Evolutionary conservation across 331 rosid genomes (phyloP).

Genomic region (Quercus phellos): DNA sequence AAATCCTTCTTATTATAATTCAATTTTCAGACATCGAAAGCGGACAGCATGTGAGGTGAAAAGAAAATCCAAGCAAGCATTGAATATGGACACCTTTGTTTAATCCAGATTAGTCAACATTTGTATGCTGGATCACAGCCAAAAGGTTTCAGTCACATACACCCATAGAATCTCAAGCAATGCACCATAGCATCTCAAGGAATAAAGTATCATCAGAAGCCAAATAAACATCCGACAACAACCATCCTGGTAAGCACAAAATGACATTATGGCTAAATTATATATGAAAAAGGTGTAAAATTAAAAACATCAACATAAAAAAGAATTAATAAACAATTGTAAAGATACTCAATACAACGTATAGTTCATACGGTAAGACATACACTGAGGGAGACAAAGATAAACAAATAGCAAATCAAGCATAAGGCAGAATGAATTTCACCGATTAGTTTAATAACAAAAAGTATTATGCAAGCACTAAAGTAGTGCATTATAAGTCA

Average conservation of each 20-base stretch:
- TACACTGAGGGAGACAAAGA: not conserved
- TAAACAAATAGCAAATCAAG: not conserved
- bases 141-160: conserved; percentile 20
- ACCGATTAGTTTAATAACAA: not conserved
- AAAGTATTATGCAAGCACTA: not conserved
- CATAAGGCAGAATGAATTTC: not conserved
- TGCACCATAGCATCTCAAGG: conserved; percentile 6
- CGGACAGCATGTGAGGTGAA: conserved; percentile 33
- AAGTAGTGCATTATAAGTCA: not conserved
- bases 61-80: conserved; percentile 32
- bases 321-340: not conserved
- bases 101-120: conserved; percentile 30
- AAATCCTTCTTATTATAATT: conserved; percentile 11
- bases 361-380: not conserved
- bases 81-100: conserved; percentile 47
- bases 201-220: conserved; percentile 14
- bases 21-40: conserved; percentile 19
- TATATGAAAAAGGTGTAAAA: not conserved
- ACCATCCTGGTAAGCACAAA: conserved; percentile 13
- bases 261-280: not conserved
- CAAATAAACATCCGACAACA: conserved; percentile 8
- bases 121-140: conserved; percentile 30
- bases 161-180: conserved; percentile 11
- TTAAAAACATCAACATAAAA: not conserved
- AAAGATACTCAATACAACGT: not conserved